Conservation (phyloP, 176 grass and related monocot genomes). For the Poa pratensis region DNA sequence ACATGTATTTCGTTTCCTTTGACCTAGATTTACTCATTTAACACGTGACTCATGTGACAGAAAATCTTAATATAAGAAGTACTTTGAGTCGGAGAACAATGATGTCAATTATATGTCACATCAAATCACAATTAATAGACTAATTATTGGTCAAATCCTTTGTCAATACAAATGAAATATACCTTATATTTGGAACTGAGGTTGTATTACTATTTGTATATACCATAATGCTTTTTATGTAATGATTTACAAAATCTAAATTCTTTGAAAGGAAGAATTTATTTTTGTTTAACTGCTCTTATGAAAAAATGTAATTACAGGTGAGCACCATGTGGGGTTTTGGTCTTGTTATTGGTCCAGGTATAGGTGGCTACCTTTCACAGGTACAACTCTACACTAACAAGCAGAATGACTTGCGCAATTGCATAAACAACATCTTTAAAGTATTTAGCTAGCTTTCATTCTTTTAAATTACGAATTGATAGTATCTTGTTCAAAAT, state of each 20-base stretch:
- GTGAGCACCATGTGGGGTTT: constrained; percentile 66
- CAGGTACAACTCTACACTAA: constrained; percentile 46
- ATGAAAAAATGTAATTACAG: constrained; percentile 1
- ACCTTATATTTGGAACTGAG: no score
- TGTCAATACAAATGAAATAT: no score
- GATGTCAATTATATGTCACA: neutral
- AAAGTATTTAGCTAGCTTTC: neutral
- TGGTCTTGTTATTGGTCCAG: constrained; percentile 79
- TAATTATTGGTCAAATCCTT: no score
- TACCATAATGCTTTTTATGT: neutral
- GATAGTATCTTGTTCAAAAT: no score
- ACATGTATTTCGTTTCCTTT: no score
- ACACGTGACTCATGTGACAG: no score
- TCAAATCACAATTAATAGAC: no score
- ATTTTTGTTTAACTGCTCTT: neutral
- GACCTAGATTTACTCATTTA: no score
- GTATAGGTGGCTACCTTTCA: constrained; percentile 83
- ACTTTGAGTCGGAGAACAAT: no score
- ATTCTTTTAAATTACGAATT: neutral
- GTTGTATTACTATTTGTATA: neutral
- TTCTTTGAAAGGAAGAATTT: neutral
- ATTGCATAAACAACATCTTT: neutral
- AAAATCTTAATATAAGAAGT: no score
- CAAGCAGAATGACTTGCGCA: neutral
- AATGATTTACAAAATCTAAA: neutral